These are phyloP conservation scores for Xerocomus minutiporus DNA, from an alignment of 1,284 basidiomycete species.

Conservation along the genomic window DNA sequence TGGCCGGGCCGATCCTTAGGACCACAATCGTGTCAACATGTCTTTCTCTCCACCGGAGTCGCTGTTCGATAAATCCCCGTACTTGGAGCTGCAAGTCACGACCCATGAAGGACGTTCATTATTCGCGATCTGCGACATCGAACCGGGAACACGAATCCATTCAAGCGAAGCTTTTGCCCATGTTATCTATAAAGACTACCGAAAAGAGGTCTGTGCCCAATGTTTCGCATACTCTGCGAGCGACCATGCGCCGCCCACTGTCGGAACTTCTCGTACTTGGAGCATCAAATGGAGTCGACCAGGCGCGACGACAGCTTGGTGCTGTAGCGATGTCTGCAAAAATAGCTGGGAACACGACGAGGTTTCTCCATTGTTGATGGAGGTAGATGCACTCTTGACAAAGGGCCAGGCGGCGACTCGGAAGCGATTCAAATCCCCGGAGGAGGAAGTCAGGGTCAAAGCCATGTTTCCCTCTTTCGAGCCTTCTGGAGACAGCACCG, in stretches of 20 bases:
- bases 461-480: constrained; percentile 12
- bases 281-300: constrained; percentile 35
- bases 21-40: constrained; percentile 8
- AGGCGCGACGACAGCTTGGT: constrained; percentile 44
- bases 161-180: constrained; percentile 42
- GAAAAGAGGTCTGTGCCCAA: constrained; percentile 59
- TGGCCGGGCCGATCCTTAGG: not conserved
- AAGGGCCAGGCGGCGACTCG: constrained; percentile 30
- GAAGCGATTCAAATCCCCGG: constrained; percentile 30
- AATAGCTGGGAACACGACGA: constrained; percentile 39
- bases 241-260: constrained; percentile 17
- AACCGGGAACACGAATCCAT: constrained; percentile 40
- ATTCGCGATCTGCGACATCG: constrained; percentile 41
- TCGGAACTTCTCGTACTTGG: constrained; percentile 36
- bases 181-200: constrained; percentile 51
- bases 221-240: constrained; percentile 61
- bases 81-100: constrained; percentile 32
- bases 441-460: constrained; percentile 23
- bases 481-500: not conserved
- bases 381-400: constrained; percentile 32
- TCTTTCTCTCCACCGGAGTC: not conserved
- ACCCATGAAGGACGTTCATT: constrained; percentile 50
- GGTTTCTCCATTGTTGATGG: constrained; percentile 31
- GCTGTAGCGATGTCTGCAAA: constrained; percentile 50
- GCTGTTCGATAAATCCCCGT: constrained; percentile 1